Evolutionary conservation across 257 asterid genomes (phyloP), one percentile per base, ranked within the genome.

Genomic region (Paraleonurus japonicus): DNA sequence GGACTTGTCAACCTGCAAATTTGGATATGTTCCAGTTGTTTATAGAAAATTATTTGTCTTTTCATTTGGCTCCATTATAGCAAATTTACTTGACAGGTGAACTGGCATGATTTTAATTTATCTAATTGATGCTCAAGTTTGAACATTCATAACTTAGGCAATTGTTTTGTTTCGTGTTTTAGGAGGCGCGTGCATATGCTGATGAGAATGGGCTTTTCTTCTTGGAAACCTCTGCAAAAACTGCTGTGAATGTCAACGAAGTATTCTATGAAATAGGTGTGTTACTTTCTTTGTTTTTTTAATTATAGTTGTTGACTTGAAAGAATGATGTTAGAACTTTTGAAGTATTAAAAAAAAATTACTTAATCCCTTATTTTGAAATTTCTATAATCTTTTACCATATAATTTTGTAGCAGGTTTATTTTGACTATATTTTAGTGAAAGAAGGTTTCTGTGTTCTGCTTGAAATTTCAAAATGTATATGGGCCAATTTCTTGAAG

Each of bases 191-290:
- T n/a, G 76, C 65, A 13, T 88, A 85, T 75, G 92, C 90, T 0
- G 90, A 90, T 23, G 97, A 90, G 78, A 86, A 85, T 78, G 96
- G 96, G 16, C 93, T 90, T 65, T 88, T 90, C 78, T 88, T 85
- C 87, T 61, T 80, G 77, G 97, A 90, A 76, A 85, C 97, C 20
- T 88, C 97, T 65, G 97, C 97, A 20, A 90, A 88, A 80, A 87
- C 87, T 78, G 90, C 97, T 1, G 80, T 69, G 28, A 88, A 90
- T 51, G 95, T 90, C 70, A 85, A 88, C 58, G 97, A 88, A 26
- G 69, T 86, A 33, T 90, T 90, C 80, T 83, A 83, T 67, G 97
- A 88, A 83, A 86, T 88, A 75, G 96, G 96, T 85, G 72, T 4
- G 13, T 78, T 74, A 26, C 33, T 68, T 39, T 37, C 71, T 48